Evolutionary conservation across 2,329 filamentous ascomycete species (phyloP).

Genomic region (Coniella vitis): DNA sequence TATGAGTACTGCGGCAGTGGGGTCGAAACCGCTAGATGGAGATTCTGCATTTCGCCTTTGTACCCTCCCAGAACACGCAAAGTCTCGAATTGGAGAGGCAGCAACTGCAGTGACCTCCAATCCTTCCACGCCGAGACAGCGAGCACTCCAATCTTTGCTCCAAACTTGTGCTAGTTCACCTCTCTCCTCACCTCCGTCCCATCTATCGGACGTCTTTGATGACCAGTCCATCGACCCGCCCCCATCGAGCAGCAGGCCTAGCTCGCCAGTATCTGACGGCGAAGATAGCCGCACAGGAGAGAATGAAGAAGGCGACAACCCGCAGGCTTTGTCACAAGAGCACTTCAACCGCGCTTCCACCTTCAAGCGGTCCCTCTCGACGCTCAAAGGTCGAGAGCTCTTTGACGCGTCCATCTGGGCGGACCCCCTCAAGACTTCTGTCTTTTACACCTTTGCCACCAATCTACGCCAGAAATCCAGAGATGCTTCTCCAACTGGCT

Average conservation of each 20-base stretch:
- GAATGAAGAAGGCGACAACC: slow-evolving; percentile 3
- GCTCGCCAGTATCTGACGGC: slow-evolving; percentile 39
- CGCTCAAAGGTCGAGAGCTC: slow-evolving; percentile 63
- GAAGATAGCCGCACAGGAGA: slow-evolving; percentile 1
- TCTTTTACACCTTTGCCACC: slow-evolving; percentile 68
- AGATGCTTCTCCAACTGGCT: slow-evolving; percentile 56
- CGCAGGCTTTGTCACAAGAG: slow-evolving; percentile 22
- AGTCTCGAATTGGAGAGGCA: neutral
- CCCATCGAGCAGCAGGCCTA: slow-evolving; percentile 33
- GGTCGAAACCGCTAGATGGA: neutral
- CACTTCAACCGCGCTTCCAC: slow-evolving; percentile 25
- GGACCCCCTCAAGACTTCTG: slow-evolving; percentile 59
- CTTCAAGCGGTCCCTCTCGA: slow-evolving; percentile 36
- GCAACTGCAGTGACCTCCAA: slow-evolving; percentile 18
- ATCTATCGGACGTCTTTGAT: slow-evolving; percentile 45
- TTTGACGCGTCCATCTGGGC: slow-evolving; percentile 67
- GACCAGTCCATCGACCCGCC: slow-evolving; percentile 25
- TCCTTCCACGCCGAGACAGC: slow-evolving; percentile 20
- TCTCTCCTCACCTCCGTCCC: slow-evolving; percentile 48
- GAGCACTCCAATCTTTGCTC: slow-evolving; percentile 16
- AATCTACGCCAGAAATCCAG: slow-evolving; percentile 58
- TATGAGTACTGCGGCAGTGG: too few species aligned
- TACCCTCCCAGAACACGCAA: neutral
- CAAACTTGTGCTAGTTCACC: slow-evolving; percentile 36
- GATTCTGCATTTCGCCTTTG: neutral